These are phyloP conservation scores for Roridomyces roridus DNA, from an alignment of 768 basidiomycete genomes.

Conservation along the genomic window DNA sequence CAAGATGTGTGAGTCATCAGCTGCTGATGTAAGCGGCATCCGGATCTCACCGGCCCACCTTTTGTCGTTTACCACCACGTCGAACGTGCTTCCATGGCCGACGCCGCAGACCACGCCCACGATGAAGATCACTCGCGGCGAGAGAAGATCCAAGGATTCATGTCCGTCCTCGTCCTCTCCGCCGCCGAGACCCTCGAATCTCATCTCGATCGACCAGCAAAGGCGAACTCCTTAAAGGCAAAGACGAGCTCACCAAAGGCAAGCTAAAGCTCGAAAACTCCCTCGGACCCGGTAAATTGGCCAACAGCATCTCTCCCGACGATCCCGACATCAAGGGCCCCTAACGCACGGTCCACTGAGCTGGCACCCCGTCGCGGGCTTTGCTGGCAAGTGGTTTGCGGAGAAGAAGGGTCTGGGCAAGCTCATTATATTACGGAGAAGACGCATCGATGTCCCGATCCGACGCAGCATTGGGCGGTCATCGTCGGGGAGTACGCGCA, in stretches of 20 bases:
- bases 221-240: too few relatives aligned
- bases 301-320: conserved; percentile 11
- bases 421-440: conserved; percentile 15
- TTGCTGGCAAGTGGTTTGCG: conserved; percentile 22
- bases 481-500: conserved; percentile 18
- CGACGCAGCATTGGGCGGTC: conserved; percentile 22
- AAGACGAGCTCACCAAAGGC: conserved; percentile 8
- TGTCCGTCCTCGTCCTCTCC: background rate
- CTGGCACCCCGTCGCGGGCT: conserved; percentile 21
- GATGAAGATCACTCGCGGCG: conserved; percentile 1
- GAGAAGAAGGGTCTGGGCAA: conserved; percentile 17
- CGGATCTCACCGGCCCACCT: too few relatives aligned
- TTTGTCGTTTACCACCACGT: too few relatives aligned
- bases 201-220: background rate
- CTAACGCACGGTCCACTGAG: conserved; percentile 9
- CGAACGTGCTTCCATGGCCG: too few relatives aligned
- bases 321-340: conserved; percentile 3
- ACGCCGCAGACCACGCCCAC: too few relatives aligned
- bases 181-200: background rate
- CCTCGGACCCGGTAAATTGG: conserved; percentile 10
- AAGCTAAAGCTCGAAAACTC: conserved; percentile 16
- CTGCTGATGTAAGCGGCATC: too few relatives aligned
- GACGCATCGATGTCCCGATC: conserved; percentile 12
- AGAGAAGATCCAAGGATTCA: background rate
- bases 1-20: too few relatives aligned